phyloP scores from a whole-genome alignment of 257 asterid genomes.

The Nicotiana otophora region DNA sequence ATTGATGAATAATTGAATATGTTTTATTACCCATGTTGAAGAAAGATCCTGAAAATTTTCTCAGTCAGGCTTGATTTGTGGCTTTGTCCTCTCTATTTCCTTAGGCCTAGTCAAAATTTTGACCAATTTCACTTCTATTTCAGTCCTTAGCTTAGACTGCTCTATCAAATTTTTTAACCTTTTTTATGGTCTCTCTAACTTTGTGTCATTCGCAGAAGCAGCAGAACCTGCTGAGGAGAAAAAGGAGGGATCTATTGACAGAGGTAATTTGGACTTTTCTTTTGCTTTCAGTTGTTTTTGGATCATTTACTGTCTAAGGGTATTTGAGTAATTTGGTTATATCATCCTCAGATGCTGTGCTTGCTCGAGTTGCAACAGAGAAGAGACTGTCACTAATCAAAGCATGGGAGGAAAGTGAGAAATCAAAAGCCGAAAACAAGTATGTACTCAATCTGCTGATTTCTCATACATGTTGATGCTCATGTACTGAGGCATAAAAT shows the following conservation, averaged over 20 bases:
- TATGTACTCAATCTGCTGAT: conserved; percentile 23
- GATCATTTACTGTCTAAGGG: conserved; percentile 3
- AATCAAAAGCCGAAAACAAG: conserved; percentile 88
- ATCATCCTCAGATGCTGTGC: conserved; percentile 59
- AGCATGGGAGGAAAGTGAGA: conserved; percentile 99
- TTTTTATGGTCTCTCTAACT: not conserved
- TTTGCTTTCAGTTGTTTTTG: not conserved
- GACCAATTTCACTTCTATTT: not conserved
- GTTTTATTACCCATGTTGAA: not conserved
- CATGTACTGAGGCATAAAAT: not conserved
- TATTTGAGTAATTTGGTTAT: not conserved
- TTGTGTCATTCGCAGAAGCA: conserved; percentile 26
- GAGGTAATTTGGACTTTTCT: conserved; percentile 46
- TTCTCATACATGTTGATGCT: not conserved
- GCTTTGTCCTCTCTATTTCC: not conserved
- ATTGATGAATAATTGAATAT: not conserved
- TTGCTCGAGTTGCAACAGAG: conserved; percentile 74
- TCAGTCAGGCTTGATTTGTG: not conserved
- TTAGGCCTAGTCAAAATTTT: not conserved
- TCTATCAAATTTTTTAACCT: not conserved
- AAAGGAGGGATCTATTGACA: conserved; percentile 59
- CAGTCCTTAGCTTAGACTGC: not conserved
- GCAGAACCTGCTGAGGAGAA: conserved; percentile 66
- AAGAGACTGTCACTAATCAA: conserved; percentile 65
- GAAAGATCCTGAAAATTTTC: not conserved